Evolutionary conservation across 2,329 filamentous ascomycete species (phyloP), one percentile per base, ranked within the genome.

Genomic region (Alternaria ventricosa): DNA sequence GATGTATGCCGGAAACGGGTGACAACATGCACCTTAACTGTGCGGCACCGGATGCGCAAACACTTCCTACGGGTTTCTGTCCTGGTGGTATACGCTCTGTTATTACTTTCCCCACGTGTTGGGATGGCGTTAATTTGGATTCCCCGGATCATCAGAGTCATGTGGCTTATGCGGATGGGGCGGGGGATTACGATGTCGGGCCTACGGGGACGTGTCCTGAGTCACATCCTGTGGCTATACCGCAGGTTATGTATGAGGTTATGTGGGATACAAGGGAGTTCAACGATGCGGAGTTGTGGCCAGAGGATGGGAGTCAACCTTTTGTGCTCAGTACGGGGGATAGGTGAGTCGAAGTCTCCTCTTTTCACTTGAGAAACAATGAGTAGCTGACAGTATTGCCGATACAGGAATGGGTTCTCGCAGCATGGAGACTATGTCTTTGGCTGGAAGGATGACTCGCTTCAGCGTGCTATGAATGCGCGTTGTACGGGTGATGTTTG

Each of bases 31-130:
- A 68, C 23, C 63, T 55, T 2, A 55, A 43, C 12, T 55, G 51
- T 11, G 51, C 30, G 13, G 22, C 13, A 4, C 70, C 71, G 11
- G 72, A 76, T 46, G 12, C 57, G 10, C 65, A 72, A 47, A 58
- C 56, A 41, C 56, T 75, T 20, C 73, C 72, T 0, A 71, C 44
- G 30, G 49, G 30, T 2, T 81, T 65, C 23, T 94, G 92, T 75
- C 61, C 18, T 0, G 45, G 80, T 88, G 82, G 86, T 10, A 80
- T 92, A 46, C 87, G 90, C 33, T 84, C 86, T 61, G 87, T 92
- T 65, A 81, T 92, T 43, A 90, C 90, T 81, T 91, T 92, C 80
- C 90, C 90, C 2, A 91, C 89, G 5, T 92, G 90, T 83, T 92
- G 91, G 85, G 86, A 92, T 80, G 90, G 89, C 22, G 77, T 80